Percentiles rank a stretch among this genome's conserved stretches.
phyloP scores from a whole-genome alignment of 805 yeast genomes.

The Osmozyma mogii region DNA sequence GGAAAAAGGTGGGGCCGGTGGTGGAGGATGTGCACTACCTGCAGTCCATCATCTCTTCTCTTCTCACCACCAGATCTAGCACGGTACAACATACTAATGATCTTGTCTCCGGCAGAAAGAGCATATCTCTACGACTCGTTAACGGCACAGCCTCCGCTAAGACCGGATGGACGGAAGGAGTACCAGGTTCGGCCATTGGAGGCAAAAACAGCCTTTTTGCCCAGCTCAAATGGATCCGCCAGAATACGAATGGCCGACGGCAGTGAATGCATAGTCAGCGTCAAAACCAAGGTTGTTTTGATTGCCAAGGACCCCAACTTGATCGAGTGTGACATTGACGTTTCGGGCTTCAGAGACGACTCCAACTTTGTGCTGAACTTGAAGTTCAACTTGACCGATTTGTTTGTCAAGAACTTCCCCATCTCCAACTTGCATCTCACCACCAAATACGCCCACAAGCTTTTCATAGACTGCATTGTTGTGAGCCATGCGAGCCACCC shows the following conservation, averaged over 20 bases:
- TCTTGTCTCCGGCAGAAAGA: slow-evolving; percentile 68
- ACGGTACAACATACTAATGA: no score
- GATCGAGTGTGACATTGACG: slow-evolving; percentile 70
- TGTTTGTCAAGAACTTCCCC: slow-evolving; percentile 48
- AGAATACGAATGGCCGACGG: slow-evolving; percentile 84
- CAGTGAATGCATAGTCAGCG: slow-evolving; percentile 85
- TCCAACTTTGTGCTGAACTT: slow-evolving; percentile 59
- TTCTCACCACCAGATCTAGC: no score
- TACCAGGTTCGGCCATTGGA: slow-evolving; percentile 82
- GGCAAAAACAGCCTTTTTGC: slow-evolving; percentile 71
- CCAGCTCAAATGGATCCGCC: slow-evolving; percentile 88
- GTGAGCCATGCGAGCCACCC: slow-evolving; percentile 77
- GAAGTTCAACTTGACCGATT: slow-evolving; percentile 50
- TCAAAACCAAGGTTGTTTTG: slow-evolving; percentile 73
- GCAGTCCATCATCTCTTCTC: no score
- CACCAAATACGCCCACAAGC: slow-evolving; percentile 64
- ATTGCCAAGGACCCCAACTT: slow-evolving; percentile 36
- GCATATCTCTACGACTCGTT: slow-evolving; percentile 72
- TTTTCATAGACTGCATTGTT: slow-evolving; percentile 74
- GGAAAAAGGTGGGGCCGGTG: no score
- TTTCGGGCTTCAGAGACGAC: slow-evolving; percentile 76
- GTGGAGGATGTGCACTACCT: no score
- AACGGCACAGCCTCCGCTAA: slow-evolving; percentile 45
- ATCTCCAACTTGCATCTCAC: slow-evolving; percentile 51
- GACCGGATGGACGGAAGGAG: slow-evolving; percentile 79